Percentiles rank a stretch among this genome's conserved stretches.
These are phyloP conservation scores for Solanum hybrid DNA, from an alignment of 305 asterid genomes.

Conservation along the genomic window DNA sequence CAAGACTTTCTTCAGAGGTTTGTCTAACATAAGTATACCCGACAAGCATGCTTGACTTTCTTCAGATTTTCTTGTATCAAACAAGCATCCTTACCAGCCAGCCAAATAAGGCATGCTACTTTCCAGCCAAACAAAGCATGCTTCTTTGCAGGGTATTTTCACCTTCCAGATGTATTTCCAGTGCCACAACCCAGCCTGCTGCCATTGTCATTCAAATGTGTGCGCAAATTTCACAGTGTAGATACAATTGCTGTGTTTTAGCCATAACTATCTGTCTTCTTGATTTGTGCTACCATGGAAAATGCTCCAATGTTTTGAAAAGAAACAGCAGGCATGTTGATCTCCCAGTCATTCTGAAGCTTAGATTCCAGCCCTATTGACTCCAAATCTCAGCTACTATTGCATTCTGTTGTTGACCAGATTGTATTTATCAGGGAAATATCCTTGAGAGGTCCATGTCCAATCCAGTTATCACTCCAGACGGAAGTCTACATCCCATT, in stretches of 20 bases:
- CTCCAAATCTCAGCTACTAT: background rate
- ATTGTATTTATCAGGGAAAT: background rate
- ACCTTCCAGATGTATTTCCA: background rate
- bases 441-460: background rate
- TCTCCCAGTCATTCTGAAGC: background rate
- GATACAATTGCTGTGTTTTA: background rate
- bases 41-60: background rate
- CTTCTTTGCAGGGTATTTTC: background rate
- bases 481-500: background rate
- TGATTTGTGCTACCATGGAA: background rate
- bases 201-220: background rate
- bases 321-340: background rate
- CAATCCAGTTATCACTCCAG: background rate
- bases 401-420: background rate
- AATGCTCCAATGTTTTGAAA: too few species aligned
- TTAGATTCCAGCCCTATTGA: background rate
- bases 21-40: background rate
- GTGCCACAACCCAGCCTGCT: background rate
- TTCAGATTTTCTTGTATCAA: background rate
- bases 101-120: background rate
- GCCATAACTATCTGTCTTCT: background rate
- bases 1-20: too few species aligned
- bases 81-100: background rate
- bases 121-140: background rate
- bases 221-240: background rate